These are phyloP conservation scores for Hymenotorrendiella dingleyae DNA, from an alignment of 2,329 filamentous ascomycete genomes.

Conservation along the genomic window DNA sequence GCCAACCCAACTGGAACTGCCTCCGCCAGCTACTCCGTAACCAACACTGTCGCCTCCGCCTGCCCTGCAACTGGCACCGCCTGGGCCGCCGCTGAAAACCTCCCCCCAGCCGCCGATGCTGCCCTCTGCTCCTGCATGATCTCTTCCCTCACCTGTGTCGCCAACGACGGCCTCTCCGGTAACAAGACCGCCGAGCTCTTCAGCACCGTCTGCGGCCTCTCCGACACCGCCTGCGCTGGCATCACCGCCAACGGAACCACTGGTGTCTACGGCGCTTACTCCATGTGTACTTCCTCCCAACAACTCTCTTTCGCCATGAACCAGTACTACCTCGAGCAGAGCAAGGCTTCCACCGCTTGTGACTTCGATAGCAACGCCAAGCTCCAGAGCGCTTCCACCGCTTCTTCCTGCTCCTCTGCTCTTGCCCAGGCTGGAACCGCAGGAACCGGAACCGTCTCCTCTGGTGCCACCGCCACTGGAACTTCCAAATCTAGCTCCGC, in stretches of 20 bases:
- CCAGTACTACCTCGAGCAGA: slow-evolving; percentile 60
- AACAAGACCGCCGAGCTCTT: slow-evolving; percentile 66
- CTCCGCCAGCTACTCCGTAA: slow-evolving; percentile 63
- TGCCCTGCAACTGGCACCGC: slow-evolving; percentile 62
- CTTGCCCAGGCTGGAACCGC: slow-evolving; percentile 58
- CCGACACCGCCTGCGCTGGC: slow-evolving; percentile 54
- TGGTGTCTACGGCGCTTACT: slow-evolving; percentile 70
- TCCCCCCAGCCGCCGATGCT: slow-evolving; percentile 78
- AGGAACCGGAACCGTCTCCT: slow-evolving; percentile 51
- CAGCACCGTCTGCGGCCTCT: slow-evolving; percentile 60
- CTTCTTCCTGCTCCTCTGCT: slow-evolving; percentile 50
- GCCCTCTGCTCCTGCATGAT: slow-evolving; percentile 83
- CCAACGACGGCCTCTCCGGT: slow-evolving; percentile 49
- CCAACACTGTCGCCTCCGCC: slow-evolving; percentile 58
- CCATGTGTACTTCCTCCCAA: slow-evolving; percentile 66
- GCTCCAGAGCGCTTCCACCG: slow-evolving; percentile 41
- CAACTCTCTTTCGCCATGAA: slow-evolving; percentile 71
- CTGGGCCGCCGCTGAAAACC: slow-evolving; percentile 66
- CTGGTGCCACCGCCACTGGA: slow-evolving; percentile 35
- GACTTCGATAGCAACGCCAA: slow-evolving; percentile 64
- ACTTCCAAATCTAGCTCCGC: slow-evolving; percentile 23
- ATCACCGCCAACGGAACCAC: slow-evolving; percentile 62
- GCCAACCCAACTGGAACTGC: slow-evolving; percentile 61
- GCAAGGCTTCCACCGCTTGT: slow-evolving; percentile 54
- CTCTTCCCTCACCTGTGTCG: slow-evolving; percentile 63